A percentile compares a stretch with the other conserved stretches of the same genome.
phyloP scores from a whole-genome alignment of 164 flowering plant genomes.

The Kalanchoe fedtschenkoi region DNA sequence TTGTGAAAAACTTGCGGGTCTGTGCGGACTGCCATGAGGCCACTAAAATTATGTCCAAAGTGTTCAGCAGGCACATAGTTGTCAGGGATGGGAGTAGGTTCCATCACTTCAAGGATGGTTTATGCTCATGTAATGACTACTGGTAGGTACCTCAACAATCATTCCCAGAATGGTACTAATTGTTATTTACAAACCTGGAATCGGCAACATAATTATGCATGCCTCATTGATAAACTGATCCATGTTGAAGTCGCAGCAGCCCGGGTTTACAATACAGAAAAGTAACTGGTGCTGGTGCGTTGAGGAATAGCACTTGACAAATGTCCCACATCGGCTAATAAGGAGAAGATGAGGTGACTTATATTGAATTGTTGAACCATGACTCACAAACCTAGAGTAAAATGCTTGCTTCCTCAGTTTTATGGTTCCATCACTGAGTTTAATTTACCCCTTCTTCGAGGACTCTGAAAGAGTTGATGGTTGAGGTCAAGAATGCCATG shows the following conservation, averaged over 20 bases:
- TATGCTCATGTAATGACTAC: constrained; percentile 18
- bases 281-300: too few species aligned
- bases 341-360: too few species aligned
- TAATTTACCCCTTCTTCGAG: too few species aligned
- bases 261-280: neutral
- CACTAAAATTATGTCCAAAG: constrained; percentile 17
- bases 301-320: too few species aligned
- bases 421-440: too few species aligned
- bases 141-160: constrained; percentile 11
- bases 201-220: neutral
- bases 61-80: constrained; percentile 18
- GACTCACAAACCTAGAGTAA: too few species aligned
- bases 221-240: neutral
- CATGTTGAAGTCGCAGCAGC: neutral
- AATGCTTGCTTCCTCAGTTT: too few species aligned
- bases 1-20: constrained; percentile 22
- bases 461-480: too few species aligned
- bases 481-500: too few species aligned
- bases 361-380: too few species aligned
- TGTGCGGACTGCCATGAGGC: constrained; percentile 21
- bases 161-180: neutral
- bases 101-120: constrained; percentile 22
- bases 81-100: constrained; percentile 26
- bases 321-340: too few species aligned
- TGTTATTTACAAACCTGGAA: neutral